These are phyloP conservation scores for Alternaria ethzedia DNA, from an alignment of 2,329 filamentous ascomycete species.

Conservation along the genomic window DNA sequence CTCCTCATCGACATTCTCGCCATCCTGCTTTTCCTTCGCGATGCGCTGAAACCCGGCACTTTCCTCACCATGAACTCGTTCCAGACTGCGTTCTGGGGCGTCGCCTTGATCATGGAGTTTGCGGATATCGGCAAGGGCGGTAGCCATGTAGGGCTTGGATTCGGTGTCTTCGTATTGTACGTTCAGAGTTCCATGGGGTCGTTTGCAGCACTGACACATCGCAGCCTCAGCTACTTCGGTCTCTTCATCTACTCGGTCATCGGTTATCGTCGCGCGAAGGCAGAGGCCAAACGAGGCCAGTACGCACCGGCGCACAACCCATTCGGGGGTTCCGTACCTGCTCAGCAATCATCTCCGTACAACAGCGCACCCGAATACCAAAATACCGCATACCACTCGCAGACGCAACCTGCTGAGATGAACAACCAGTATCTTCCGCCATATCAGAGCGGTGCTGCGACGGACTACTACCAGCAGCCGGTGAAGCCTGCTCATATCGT, in stretches of 20 bases:
- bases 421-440: slow-evolving; percentile 27
- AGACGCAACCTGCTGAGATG: slow-evolving; percentile 18
- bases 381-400: slow-evolving; percentile 35
- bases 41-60: slow-evolving; percentile 38
- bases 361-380: slow-evolving; percentile 26
- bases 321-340: slow-evolving; percentile 16
- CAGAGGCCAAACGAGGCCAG: slow-evolving; percentile 38
- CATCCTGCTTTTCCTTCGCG: slow-evolving; percentile 43
- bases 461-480: slow-evolving; percentile 34
- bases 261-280: slow-evolving; percentile 45
- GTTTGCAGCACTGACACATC: slow-evolving; percentile 7
- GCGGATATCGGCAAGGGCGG: slow-evolving; percentile 29
- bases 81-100: slow-evolving; percentile 46
- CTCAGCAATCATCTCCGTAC: slow-evolving; percentile 21
- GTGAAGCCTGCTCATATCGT: slow-evolving; percentile 38
- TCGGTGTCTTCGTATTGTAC: slow-evolving; percentile 47
- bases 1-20: slow-evolving; percentile 44
- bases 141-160: slow-evolving; percentile 31
- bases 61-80: slow-evolving; percentile 47
- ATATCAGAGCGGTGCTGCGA: slow-evolving; percentile 25
- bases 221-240: slow-evolving; percentile 44
- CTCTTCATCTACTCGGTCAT: slow-evolving; percentile 51
- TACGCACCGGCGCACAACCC: slow-evolving; percentile 44
- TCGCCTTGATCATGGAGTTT: slow-evolving; percentile 41
- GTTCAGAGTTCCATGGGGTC: background rate